phyloP scores from a whole-genome alignment of 345 rosid species.

The Viola odorata region DNA sequence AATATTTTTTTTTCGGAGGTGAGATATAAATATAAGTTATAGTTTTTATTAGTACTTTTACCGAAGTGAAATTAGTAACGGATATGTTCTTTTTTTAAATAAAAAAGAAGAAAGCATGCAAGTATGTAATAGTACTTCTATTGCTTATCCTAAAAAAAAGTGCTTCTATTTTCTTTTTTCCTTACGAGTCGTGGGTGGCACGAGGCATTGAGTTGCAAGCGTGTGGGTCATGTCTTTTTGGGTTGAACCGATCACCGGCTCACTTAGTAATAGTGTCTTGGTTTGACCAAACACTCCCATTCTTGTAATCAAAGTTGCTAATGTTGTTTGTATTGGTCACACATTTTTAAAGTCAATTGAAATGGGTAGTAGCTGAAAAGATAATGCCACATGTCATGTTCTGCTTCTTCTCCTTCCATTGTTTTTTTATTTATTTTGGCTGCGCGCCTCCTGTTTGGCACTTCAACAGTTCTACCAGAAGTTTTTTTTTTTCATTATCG shows the following conservation, averaged over 20 bases:
- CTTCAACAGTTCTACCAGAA: too few relatives aligned
- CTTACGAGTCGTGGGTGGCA: constrained; percentile 16
- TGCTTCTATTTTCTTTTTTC: not conserved
- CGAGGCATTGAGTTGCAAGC: constrained; percentile 20
- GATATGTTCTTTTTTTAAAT: not conserved
- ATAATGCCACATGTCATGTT: too few relatives aligned
- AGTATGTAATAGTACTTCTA: constrained; percentile 2
- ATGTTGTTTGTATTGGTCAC: not conserved
- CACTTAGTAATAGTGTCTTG: too few relatives aligned
- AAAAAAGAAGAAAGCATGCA: not conserved
- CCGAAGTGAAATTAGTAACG: too few relatives aligned
- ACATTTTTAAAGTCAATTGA: not conserved
- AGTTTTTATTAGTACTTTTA: too few relatives aligned
- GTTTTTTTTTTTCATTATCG: too few relatives aligned
- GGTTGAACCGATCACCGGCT: constrained; percentile 1
- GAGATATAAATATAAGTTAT: too few relatives aligned
- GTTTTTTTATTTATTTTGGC: too few relatives aligned
- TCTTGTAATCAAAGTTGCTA: not conserved
- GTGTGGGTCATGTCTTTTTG: constrained; percentile 16
- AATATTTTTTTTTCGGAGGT: too few relatives aligned
- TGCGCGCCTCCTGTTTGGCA: too few relatives aligned
- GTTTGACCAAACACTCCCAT: not conserved
- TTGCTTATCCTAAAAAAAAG: not conserved
- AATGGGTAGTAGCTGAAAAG: not conserved
- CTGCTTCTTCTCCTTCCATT: too few relatives aligned